Base-by-base conservation (phyloP, 2,329 filamentous ascomycete genomes). In the Colletotrichum ledebouriae region DNA sequence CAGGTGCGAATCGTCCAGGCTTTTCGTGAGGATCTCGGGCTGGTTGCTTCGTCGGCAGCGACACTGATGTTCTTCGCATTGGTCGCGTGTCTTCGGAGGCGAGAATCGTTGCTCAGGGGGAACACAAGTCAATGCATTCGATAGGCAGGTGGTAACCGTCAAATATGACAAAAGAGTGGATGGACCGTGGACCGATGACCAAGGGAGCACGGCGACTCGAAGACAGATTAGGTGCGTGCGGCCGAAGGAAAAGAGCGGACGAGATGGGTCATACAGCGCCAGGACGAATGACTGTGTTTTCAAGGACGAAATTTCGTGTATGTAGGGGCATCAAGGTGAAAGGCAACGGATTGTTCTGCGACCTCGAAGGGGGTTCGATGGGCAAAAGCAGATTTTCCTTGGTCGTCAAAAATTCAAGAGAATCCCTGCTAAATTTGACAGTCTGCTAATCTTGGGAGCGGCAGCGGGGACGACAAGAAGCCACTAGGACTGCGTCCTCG, bases 1-100 rank as follows among this genome's bases (percentile, higher is more conserved):
- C 78, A 71, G 77, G 73, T 73, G 81, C 80, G 81, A 90, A 90
- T 75, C 89, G 86, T 75, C 83, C 86, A 74, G 85, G 84, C 76
- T 91, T 91, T 79, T 91, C 89, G 87, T 87, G 80, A 71, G 87
- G 87, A 76, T 91, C 89, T 85, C 83, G 81, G 74, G 81, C 83
- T 76, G 82, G 79, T 76, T 88, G 85, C 80, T 87, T 87, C 42
- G 86, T 89, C 77, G 88, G 87, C 78, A 89, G 78, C 76, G 88
- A 89, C 70, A 89, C 86, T 71, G 87, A 89, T 77, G 87, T 87
- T 81, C 87, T 88, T 84, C 88, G 86, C 89, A 91, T 91, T 66
- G 67, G 71, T 66, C 63, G 65, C 68, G 59, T 65, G 60, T 64
- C 50, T 55, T 69, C 20, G 59, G 34, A 46, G 46, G 53, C 17